A percentile compares a stretch with the other conserved stretches of the same genome.
Evolutionary conservation across 2,329 filamentous ascomycete species (phyloP).

Genomic region (Xylaria polymorpha): DNA sequence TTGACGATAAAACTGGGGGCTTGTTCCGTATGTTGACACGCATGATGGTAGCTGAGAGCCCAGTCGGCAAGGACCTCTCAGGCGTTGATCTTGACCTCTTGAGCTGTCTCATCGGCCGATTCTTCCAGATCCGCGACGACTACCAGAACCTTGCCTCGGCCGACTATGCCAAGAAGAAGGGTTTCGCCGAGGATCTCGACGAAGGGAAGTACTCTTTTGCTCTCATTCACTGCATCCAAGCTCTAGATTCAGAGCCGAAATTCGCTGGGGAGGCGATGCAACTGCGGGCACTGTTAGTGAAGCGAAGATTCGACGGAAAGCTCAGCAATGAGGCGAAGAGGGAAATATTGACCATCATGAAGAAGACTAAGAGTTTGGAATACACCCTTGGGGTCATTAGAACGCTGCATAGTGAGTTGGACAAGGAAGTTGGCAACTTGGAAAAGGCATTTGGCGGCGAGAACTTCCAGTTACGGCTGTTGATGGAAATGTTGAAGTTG

Average conservation of each 20-base stretch:
- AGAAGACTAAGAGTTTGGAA: slow-evolving; percentile 23
- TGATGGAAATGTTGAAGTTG: slow-evolving; percentile 25
- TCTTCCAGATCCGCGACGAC: slow-evolving; percentile 53
- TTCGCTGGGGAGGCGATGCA: slow-evolving; percentile 22
- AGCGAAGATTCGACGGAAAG: slow-evolving; percentile 16
- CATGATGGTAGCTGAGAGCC: slow-evolving; percentile 29
- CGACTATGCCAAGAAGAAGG: slow-evolving; percentile 20
- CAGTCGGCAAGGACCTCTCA: slow-evolving; percentile 2
- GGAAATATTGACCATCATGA: slow-evolving; percentile 18
- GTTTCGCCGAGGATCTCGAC: slow-evolving; percentile 34
- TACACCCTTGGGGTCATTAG: slow-evolving; percentile 21
- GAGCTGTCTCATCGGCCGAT: slow-evolving; percentile 39
- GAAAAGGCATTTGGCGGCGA: slow-evolving; percentile 19
- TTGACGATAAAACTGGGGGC: slow-evolving; percentile 30
- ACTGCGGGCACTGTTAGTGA: slow-evolving; percentile 17
- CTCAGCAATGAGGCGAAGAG: slow-evolving; percentile 17
- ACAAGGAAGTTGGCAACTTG: slow-evolving; percentile 18
- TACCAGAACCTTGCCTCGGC: slow-evolving; percentile 48
- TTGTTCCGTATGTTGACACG: slow-evolving; percentile 29
- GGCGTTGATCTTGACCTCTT: slow-evolving; percentile 15
- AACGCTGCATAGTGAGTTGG: slow-evolving; percentile 17
- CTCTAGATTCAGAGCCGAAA: slow-evolving; percentile 20
- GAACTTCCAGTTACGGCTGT: slow-evolving; percentile 21
- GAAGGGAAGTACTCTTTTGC: slow-evolving; percentile 34
- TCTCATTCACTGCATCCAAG: slow-evolving; percentile 24